These are phyloP conservation scores for Fusarium denticulatum DNA, from an alignment of 2,329 filamentous ascomycete species.

Conservation along the genomic window DNA sequence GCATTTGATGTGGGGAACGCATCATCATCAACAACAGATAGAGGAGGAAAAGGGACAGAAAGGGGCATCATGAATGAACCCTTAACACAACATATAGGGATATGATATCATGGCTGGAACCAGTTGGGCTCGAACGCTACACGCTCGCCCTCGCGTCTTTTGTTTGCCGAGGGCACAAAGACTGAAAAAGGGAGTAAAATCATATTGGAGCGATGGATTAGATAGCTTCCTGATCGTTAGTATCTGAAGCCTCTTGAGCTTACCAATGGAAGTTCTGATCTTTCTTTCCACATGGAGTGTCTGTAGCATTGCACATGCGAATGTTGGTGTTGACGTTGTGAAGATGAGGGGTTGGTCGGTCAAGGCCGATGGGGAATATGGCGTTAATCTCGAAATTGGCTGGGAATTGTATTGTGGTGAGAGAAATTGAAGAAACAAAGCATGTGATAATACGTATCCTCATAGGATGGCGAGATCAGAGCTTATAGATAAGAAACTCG, in stretches of 20 bases:
- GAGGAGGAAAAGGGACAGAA: constrained; percentile 29
- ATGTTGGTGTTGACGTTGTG: neutral
- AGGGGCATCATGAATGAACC: constrained; percentile 27
- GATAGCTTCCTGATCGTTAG: constrained; percentile 42
- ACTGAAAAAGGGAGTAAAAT: constrained; percentile 42
- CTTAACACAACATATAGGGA: constrained; percentile 22
- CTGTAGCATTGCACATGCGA: neutral
- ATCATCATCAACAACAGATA: constrained; percentile 34
- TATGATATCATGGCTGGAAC: constrained; percentile 38
- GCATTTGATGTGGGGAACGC: constrained; percentile 27
- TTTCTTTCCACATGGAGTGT: constrained; percentile 34
- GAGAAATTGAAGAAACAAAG: neutral
- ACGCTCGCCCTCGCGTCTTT: constrained; percentile 28
- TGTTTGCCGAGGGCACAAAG: constrained; percentile 33
- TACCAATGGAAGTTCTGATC: constrained; percentile 44
- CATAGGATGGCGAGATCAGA: neutral
- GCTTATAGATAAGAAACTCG: neutral
- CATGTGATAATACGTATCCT: neutral
- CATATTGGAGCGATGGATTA: constrained; percentile 35
- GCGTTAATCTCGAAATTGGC: neutral
- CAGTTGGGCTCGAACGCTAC: constrained; percentile 24
- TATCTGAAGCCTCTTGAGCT: constrained; percentile 35
- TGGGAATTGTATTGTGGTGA: constrained; percentile 7
- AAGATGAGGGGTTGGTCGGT: neutral
- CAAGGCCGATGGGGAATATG: neutral